Evolutionary conservation across 345 rosid genomes (phyloP), one percentile per base, ranked within the genome.

Genomic region (Litchi chinensis): DNA sequence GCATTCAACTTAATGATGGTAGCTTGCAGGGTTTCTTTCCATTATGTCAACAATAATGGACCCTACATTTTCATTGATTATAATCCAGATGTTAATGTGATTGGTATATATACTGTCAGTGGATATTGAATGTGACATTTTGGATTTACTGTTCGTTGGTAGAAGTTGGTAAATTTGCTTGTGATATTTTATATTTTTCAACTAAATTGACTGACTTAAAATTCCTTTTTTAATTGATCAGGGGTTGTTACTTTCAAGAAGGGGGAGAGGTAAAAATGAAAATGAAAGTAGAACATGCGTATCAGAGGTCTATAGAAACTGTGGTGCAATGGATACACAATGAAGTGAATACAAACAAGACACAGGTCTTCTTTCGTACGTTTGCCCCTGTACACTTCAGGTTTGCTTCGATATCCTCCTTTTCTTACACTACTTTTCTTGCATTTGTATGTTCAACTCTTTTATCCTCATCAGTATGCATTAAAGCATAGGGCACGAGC

Each of bases 301-400:
- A 93, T 84, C 76, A 71, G 44, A 83, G 84, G 84, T 90, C 99
- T 74, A 72, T 91, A 65, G 87, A 89, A 87, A 93, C 98, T 0
- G 90, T 91, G 78, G n/a, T 88, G 75, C 76, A 71, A 15, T 95
- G 99, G 99, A 83, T 95, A 74, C 82, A 79, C 41, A 79, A 81
- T 40, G 89, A 91, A 83, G 95, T 95, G 70, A 81, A 91, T 79
- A 43, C 88, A 74, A 87, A 69, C 86, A 93, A 88, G 90, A 92
- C 95, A 5, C 91, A 86, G 73, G 96, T 91, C 84, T 90, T 89
- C 86, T 95, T 93, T 64, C 98, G 99, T 39, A 89, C 99, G 57
- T 90, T 88, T 70, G 93, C 99, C 8, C 99, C 99, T 0, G 98
- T 95, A 67, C 99, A 93, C 90, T 95, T 95, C 95, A 93, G 98